phyloP scores from a whole-genome alignment of 208 protist genomes.

The Leishmania turanica region DNA sequence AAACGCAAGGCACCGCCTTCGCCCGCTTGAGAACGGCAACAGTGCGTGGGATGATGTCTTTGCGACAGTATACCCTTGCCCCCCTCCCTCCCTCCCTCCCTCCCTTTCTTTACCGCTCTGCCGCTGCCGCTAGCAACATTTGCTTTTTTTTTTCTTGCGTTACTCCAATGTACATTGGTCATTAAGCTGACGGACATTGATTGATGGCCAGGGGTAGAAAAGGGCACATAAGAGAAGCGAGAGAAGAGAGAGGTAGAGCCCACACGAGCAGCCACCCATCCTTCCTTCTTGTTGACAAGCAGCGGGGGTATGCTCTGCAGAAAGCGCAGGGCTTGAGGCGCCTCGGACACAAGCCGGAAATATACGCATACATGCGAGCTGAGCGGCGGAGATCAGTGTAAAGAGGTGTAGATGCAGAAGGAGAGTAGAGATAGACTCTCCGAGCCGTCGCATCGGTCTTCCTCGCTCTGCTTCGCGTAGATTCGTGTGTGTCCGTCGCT shows the following conservation, averaged over 20 bases:
- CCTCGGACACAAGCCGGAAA: neutral
- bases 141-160: neutral
- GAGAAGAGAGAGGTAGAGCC: neutral
- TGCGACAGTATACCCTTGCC: neutral
- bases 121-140: neutral
- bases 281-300: neutral
- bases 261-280: neutral
- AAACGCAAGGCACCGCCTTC: neutral
- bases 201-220: neutral
- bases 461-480: neutral
- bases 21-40: neutral
- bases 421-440: neutral
- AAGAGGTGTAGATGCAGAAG: neutral
- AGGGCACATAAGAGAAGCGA: neutral
- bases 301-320: neutral
- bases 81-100: neutral
- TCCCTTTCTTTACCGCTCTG: neutral
- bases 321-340: neutral
- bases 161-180: neutral
- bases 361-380: neutral
- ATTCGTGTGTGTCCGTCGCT: neutral
- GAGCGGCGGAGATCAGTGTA: neutral
- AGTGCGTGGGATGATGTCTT: neutral
- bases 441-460: neutral
- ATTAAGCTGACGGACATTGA: neutral